Evolutionary conservation across 1,139 yeast species (phyloP).

Genomic region (Saccharomycopsis hybrid): DNA sequence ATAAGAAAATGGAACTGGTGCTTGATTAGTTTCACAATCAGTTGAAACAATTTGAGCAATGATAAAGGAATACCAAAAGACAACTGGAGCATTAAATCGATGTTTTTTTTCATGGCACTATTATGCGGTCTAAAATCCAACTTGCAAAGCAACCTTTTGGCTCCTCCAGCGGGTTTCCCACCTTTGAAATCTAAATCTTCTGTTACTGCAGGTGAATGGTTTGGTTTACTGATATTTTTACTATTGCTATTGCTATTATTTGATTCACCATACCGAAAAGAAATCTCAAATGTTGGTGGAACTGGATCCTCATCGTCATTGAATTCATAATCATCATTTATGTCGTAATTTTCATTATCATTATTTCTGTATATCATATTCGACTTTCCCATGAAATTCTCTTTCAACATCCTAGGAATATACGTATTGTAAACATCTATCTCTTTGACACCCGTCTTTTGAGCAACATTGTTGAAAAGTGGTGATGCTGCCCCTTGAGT

Average conservation of each 20-base stretch:
- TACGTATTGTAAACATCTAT: no score
- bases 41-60: constrained; percentile 10
- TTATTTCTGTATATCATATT: neutral
- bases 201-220: no score
- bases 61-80: constrained; percentile 16
- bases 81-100: constrained; percentile 3
- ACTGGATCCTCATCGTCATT: constrained; percentile 19
- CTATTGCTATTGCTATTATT: neutral
- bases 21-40: constrained; percentile 6
- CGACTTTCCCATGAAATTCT: constrained; percentile 6
- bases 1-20: constrained; percentile 8
- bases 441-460: no score
- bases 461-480: no score
- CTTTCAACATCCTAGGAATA: constrained; percentile 7
- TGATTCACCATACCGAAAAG: constrained; percentile 7
- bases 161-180: neutral
- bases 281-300: constrained; percentile 17
- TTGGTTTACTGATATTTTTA: no score
- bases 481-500: no score
- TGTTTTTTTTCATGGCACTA: no score
- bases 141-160: no score
- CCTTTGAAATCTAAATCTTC: no score
- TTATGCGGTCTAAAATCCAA: neutral
- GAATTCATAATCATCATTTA: constrained; percentile 14
- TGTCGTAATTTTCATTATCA: constrained; percentile 3